Base-by-base conservation (phyloP, 75 land plant genomes). In the Picea glauca region DNA sequence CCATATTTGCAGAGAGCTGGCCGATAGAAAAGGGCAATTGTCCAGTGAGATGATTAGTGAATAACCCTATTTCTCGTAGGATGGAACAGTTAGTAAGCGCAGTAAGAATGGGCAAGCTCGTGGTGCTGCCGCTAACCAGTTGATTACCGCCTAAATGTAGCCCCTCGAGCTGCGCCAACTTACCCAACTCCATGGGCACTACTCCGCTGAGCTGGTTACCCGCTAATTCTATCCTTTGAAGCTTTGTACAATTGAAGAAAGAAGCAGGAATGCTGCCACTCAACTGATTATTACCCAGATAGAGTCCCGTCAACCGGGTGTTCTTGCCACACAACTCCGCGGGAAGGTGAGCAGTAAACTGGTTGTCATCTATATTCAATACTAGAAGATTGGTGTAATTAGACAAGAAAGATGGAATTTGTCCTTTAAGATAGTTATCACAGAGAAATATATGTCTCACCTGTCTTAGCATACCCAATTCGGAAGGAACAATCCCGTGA, bases 261-360 rank as follows among this genome's bases (percentile, higher is more conserved):
- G 7, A 23, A 14, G 5, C 40, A 4, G 40, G 40, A 38, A 38
- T 38, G 40, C 40, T 4, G 4, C 40, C 40, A 38, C 40, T 38
- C 4, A 38, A 38, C 40, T 38, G 40, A 38, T 80, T 80, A n/a
- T 31, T 21, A 8, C 46, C 64, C 20, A 80, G 23, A 62, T 66
- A 58, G 7, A 79, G 56, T 38, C 40, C 40, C 40, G 40, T 38
- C 40, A 38, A 38, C 40, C 40, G 40, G 40, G 23, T 70, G 17
- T n/a, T 15, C 73, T 17, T 18, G 73, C 73, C 31, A 23, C 35
- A 31, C 23, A 31, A 38, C 4, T 38, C 40, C 4, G 40, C 40
- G 40, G 85, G 87, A 4, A 85, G 74, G 46, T 30, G 62, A 31
- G 80, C 87, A n/a, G 63, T 67, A 62, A 85, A 62, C 40, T 38